These are phyloP conservation scores for Hypoxylon sp. DNA, from an alignment of 2,329 filamentous ascomycete genomes.

Conservation along the genomic window DNA sequence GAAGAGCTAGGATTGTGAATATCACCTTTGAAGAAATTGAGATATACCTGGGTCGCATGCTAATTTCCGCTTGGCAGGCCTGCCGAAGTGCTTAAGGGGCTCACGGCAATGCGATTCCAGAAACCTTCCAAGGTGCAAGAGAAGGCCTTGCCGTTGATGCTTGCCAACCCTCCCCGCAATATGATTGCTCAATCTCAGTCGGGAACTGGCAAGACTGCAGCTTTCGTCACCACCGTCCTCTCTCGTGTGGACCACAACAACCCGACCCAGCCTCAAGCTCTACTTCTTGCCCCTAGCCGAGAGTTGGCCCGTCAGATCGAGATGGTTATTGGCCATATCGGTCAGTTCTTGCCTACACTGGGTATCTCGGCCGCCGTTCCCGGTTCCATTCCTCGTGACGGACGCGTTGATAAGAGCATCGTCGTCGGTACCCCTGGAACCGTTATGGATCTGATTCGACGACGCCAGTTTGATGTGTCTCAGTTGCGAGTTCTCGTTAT, in stretches of 20 bases:
- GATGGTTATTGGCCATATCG: slow-evolving; percentile 84
- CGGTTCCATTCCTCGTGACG: slow-evolving; percentile 75
- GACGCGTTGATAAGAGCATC: slow-evolving; percentile 78
- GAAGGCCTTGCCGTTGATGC: slow-evolving; percentile 88
- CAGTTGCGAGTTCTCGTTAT: slow-evolving; percentile 86
- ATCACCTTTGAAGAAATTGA: slow-evolving; percentile 1
- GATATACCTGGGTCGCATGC: slow-evolving; percentile 1
- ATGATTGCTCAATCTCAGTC: slow-evolving; percentile 99
- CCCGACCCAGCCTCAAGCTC: slow-evolving; percentile 79
- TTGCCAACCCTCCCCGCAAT: slow-evolving; percentile 87
- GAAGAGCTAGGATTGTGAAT: slow-evolving; percentile 86
- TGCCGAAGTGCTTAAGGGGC: slow-evolving; percentile 72
- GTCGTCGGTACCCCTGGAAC: slow-evolving; percentile 96
- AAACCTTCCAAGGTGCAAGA: slow-evolving; percentile 99
- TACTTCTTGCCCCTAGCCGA: slow-evolving; percentile 91
- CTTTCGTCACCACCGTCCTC: slow-evolving; percentile 92
- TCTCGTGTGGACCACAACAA: slow-evolving; percentile 82
- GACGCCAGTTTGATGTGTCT: slow-evolving; percentile 77
- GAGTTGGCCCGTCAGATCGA: slow-evolving; percentile 96
- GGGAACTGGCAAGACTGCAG: slow-evolving; percentile 96
- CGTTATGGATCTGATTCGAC: slow-evolving; percentile 86
- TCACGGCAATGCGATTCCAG: slow-evolving; percentile 85
- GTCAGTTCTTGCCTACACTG: slow-evolving; percentile 82
- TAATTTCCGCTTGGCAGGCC: slow-evolving; percentile 35
- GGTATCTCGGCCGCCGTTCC: slow-evolving; percentile 86